Evolutionary conservation across 176 grass and related monocot genomes (phyloP), one percentile per base, ranked within the genome.

Genomic region (Carex cristatella): DNA sequence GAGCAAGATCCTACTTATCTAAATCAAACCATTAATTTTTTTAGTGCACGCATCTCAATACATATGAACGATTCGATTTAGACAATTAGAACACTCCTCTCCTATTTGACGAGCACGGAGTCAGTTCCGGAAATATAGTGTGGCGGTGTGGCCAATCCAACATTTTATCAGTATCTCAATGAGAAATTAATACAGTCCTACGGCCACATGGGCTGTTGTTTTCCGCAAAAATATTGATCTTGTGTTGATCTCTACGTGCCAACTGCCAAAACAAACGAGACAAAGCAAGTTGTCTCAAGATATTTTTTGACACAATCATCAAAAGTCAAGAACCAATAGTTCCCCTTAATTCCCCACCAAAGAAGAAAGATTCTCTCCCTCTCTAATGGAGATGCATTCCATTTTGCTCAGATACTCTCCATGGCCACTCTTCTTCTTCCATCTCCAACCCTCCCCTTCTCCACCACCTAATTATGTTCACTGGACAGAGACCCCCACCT

Each of bases 401-500:
- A 82, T 49, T 64, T 82, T 18, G 60, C 87, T 42, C 62, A 64
- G 37, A 42, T 48, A 38, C 44, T 44, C 55, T 82, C 61, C 60
- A 86, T 84, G 91, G 88, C 84, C 61, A 60, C 66, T 87, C 68
- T 65, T 82, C 83, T 82, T 87, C 79, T 71, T 84, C 2, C 54
- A 76, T 3, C 73, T 84, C 3, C 35, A 68, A 23, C 72, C 77
- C 61, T 37, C 59, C 67, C 6, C 68, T 40, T 10, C 58, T 66
- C 56, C 81, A 4, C 84, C 69, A 31, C 76, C 16, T 54, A 94
- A 82, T 83, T 79, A 88, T 81, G 92, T 97, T 83, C 87, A 79
- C 27, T 94, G 90, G 94, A 88, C 79, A 54, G 84, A 97, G 60
- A 97, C 92, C 5, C 87, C 85, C 18, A 84, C 89, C 19, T 90